phyloP scores from a whole-genome alignment of 2,329 filamentous ascomycete species.

The Claviceps purpurea region DNA sequence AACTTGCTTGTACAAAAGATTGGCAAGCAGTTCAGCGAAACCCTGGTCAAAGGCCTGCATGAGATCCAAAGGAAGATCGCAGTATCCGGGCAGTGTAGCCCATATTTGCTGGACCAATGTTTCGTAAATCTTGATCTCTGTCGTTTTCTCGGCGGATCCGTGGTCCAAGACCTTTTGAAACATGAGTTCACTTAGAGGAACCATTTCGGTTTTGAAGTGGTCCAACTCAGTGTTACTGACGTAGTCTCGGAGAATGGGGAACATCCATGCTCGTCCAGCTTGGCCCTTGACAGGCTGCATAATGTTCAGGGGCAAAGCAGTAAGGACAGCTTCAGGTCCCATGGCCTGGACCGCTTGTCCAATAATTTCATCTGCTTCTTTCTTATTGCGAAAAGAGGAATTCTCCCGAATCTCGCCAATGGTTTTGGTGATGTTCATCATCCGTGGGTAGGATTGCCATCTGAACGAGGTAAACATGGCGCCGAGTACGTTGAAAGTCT shows the following conservation, averaged over 20 bases:
- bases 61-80: slow-evolving; percentile 76
- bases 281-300: slow-evolving; percentile 62
- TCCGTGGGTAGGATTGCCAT: slow-evolving; percentile 71
- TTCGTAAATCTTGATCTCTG: slow-evolving; percentile 96
- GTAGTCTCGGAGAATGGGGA: slow-evolving; percentile 80
- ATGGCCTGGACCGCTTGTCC: slow-evolving; percentile 79
- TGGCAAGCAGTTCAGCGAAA: slow-evolving; percentile 84
- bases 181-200: slow-evolving; percentile 79
- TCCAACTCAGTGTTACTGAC: slow-evolving; percentile 76
- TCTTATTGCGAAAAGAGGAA: slow-evolving; percentile 83
- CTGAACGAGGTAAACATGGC: slow-evolving; percentile 77
- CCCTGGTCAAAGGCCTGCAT: slow-evolving; percentile 64
- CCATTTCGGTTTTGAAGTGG: slow-evolving; percentile 76
- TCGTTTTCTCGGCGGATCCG: slow-evolving; percentile 71
- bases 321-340: slow-evolving; percentile 74
- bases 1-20: slow-evolving; percentile 83
- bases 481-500: slow-evolving; percentile 79
- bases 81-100: slow-evolving; percentile 88
- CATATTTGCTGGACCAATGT: slow-evolving; percentile 92
- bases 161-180: slow-evolving; percentile 82
- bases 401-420: slow-evolving; percentile 81
- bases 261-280: slow-evolving; percentile 82
- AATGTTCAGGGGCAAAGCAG: slow-evolving; percentile 76
- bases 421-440: slow-evolving; percentile 61
- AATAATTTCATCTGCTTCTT: slow-evolving; percentile 83